phyloP scores from a whole-genome alignment of 306 rosid species.

The Geum urbanum region DNA sequence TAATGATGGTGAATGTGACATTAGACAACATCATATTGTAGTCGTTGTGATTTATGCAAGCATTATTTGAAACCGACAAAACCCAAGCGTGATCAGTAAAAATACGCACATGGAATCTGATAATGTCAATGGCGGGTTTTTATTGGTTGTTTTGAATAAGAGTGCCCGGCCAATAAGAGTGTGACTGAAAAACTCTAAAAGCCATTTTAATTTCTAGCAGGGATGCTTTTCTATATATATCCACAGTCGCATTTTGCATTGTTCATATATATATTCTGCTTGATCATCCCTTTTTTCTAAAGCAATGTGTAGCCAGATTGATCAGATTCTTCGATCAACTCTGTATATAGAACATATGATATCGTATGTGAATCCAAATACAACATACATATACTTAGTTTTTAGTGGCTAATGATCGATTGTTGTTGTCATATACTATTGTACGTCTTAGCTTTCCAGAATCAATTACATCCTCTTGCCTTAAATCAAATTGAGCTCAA shows the following conservation, averaged over 20 bases:
- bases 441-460: not conserved
- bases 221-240: not conserved
- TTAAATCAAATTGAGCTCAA: not conserved
- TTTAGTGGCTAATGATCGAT: not conserved
- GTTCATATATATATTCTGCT: too few species aligned
- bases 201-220: too few species aligned
- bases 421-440: not conserved
- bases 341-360: not conserved
- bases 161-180: too few species aligned
- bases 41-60: not conserved
- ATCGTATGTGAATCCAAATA: not conserved
- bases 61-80: not conserved
- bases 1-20: constrained; percentile 1
- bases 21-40: not conserved
- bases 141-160: not conserved
- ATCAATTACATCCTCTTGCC: not conserved
- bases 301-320: not conserved
- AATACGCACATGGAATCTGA: constrained; percentile 1
- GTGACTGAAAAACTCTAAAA: too few species aligned
- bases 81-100: not conserved
- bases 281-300: too few species aligned
- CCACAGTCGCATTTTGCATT: not conserved
- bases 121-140: not conserved
- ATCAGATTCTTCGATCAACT: not conserved
- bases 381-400: too few species aligned